Evolutionary conservation across 345 rosid species (phyloP), one percentile per base, ranked within the genome.

Genomic region (Nephelium lappaceum): DNA sequence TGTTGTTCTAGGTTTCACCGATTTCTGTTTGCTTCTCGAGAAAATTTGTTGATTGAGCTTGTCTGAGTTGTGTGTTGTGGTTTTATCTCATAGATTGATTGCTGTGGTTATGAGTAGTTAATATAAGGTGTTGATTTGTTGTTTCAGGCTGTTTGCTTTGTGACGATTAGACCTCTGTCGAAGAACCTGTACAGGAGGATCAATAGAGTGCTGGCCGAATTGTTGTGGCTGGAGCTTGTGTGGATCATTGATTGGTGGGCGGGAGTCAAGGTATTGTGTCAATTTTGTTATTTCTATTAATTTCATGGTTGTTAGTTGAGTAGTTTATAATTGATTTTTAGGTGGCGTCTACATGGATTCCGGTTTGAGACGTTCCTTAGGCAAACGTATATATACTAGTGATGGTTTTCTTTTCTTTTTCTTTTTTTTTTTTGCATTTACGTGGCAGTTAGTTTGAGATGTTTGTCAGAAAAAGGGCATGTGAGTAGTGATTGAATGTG

Each of bases 161-260:
- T 93, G 41, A 79, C 88, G 18, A 70, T 96, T 71, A 86, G 97
- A 38, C 99, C 99, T 1, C 72, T 94, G 75, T 96, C 97, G 42
- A 93, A 93, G 90, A 91, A 68, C 80, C 72, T 85, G 8, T 91
- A 91, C 78, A 87, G 98, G 77, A 91, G 89, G 83, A 87, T 91
- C 82, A 93, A 91, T 83, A 90, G 90, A 77, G 77, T 85, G 64
- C 81, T 91, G 67, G 95, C 97, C 12, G 99, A 96, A 79, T 80
- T 93, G 81, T 83, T 96, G 84, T 94, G 98, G 99, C 68, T 96
- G 82, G 93, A 94, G 83, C 94, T 94, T 69, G 87, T 94, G n/a
- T 93, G 98, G 99, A 82, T 96, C 0, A 84, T 91, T 68, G 99
- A 96, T 84, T 96, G 99, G 99, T 96, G 98, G 95, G 99, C 97